phyloP scores from a whole-genome alignment of 73 alveolate species.

The Uronychia setigera region DNA sequence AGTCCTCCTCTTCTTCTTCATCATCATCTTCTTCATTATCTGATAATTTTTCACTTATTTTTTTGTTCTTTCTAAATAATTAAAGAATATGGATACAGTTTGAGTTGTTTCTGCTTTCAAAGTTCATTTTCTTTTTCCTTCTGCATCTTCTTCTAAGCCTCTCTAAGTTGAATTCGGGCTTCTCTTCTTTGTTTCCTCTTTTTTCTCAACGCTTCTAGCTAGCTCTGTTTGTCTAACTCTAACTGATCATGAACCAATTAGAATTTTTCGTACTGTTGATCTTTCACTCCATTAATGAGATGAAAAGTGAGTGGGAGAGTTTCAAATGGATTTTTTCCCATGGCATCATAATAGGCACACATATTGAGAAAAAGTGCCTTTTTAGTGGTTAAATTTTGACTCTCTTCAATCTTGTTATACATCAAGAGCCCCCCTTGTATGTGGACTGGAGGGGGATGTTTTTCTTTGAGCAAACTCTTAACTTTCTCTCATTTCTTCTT shows the following conservation, averaged over 20 bases:
- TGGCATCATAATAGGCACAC: slow-evolving; percentile 59
- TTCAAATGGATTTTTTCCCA: slow-evolving; percentile 69
- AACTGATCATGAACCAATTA: neutral
- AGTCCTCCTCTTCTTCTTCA: neutral
- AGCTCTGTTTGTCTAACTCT: neutral
- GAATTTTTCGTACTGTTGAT: neutral
- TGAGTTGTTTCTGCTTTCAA: too few species aligned
- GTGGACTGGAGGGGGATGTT: neutral
- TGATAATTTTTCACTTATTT: neutral
- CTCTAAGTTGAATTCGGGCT: neutral
- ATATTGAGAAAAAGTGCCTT: slow-evolving; percentile 52
- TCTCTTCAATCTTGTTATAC: neutral
- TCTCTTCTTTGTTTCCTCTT: neutral
- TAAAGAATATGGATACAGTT: too few species aligned
- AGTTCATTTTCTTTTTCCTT: neutral
- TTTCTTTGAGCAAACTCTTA: neutral
- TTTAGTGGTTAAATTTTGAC: neutral
- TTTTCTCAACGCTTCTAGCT: neutral
- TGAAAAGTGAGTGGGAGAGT: slow-evolving; percentile 77
- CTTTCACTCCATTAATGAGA: slow-evolving; percentile 1
- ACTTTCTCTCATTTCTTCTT: neutral
- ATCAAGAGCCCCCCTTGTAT: neutral
- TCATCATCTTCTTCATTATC: neutral
- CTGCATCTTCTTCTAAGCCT: neutral
- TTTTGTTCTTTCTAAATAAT: too few species aligned